These are phyloP conservation scores for Alternaria ventricosa DNA, from an alignment of 2,329 filamentous ascomycete species.

Conservation along the genomic window DNA sequence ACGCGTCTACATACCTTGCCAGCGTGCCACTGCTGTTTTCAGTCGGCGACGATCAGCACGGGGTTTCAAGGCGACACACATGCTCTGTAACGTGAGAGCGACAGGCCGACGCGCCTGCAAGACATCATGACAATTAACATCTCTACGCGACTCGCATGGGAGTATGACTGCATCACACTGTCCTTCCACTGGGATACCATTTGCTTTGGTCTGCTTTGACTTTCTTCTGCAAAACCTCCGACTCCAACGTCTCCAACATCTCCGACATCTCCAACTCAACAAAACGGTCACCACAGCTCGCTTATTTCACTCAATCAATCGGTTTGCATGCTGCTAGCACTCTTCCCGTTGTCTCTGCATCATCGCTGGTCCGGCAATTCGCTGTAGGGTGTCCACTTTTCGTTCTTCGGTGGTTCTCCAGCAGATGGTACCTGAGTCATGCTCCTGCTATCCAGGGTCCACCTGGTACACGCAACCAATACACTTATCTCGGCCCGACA, in stretches of 20 bases:
- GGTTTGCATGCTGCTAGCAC: constrained; percentile 6
- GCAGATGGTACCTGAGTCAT: constrained; percentile 15
- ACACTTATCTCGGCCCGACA: constrained; percentile 7
- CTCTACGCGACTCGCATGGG: neutral
- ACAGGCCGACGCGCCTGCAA: neutral
- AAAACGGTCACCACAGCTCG: neutral
- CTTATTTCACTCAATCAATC: constrained; percentile 1
- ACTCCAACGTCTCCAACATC: neutral
- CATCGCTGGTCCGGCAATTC: constrained; percentile 5
- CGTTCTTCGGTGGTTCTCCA: constrained; percentile 17
- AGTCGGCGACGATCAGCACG: constrained; percentile 8
- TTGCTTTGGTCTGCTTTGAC: neutral
- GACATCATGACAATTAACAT: neutral
- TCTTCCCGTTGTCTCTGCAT: constrained; percentile 8
- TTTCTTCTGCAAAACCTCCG: neutral
- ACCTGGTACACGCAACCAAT: constrained; percentile 5
- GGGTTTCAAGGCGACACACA: constrained; percentile 3
- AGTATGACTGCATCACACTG: neutral
- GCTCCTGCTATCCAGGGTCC: neutral
- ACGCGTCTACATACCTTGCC: neutral
- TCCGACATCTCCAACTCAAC: neutral
- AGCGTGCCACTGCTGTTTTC: constrained; percentile 2
- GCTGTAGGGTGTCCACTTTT: constrained; percentile 6
- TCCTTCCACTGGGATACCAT: neutral
- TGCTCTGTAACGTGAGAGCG: neutral